Base-by-base conservation (phyloP, 495 filamentous ascomycete genomes). In the Aspergillus olivimuriae region DNA sequence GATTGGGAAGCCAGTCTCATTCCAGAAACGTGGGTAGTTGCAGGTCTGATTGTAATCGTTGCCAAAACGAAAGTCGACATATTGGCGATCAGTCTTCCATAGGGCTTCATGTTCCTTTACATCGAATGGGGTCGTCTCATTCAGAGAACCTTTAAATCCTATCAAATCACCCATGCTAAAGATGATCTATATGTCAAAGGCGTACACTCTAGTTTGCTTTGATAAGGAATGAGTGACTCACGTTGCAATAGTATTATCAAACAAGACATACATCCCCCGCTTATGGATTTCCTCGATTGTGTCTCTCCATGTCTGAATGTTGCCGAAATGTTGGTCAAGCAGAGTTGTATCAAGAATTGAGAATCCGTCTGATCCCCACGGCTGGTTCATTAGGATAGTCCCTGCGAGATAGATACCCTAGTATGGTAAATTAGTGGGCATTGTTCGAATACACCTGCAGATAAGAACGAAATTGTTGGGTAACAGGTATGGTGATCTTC, bases 201-300 rank as follows among this genome's bases (percentile, higher is more conserved):
- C 21, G 4, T 7, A 4, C 1, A 30, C 2, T 4, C 20, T 24
- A 30, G 4, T n/a, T 18, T 4, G 2, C n/a, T n/a, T 31, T n/a
- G 18, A 5, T 30, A 11, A 32, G 5, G 20, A 33, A 15, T 23
- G 16, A 14, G 14, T 15, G 6, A 69, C 73, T 75, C 62, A 80
- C 70, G 82, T 86, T 26, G 81, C 70, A 57, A 86, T 70, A 8
- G 83, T 87, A 48, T 86, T 85, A 49, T 87, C 83, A 49, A 86
- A 65, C 17, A 87, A 66, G 22, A 86, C 80, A 65, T 81, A 85
- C 81, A 87, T 86, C 28, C 75, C 76, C 6, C 78, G 72, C 4
- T 55, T 61, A 56, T 86, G 82, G 18, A 87, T 81, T 35, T 81
- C 82, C 7, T 69, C 65, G 43, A 88, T 79, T 1, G 76, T 74